Evolutionary conservation across 257 asterid genomes (phyloP), one percentile per base, ranked within the genome.

Genomic region (Anisodus tanguticus): DNA sequence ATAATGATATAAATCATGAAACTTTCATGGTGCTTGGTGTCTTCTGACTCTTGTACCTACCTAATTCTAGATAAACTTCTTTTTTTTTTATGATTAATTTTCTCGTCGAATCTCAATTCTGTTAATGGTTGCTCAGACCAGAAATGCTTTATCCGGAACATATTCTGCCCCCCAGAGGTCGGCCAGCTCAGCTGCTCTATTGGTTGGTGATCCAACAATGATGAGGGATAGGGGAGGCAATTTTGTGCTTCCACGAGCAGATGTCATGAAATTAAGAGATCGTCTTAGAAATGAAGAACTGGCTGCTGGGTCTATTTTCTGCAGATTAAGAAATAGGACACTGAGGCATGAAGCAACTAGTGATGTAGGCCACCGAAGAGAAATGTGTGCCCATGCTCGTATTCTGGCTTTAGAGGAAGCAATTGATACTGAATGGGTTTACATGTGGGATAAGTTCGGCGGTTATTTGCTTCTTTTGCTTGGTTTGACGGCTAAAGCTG

Each of bases 401-500:
- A 97, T 97, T 83, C 92, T 97, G 57, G 97, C 98, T 83, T 91
- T 97, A 83, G 99, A 95, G 89, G 99, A 97, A 90, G 98, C 99
- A 83, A 97, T 97, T 86, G 99, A 97, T 86, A 97, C 99, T 13
- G 99, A 97, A 80, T 97, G 99, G 99, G 99, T 97, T 62, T 97
- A 95, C 91, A 97, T 97, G 99, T 97, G 99, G 99, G 99, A 97
- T 90, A 95, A 92, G 90, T 97, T 97, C 83, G 99, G 99, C 81
- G 99, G 99, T 81, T 97, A 97, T 91, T 91, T 97, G 39, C 98
- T 97, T 89, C 97, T 97, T 87, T 88, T 97, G 93, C 98, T 97
- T 83, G 98, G 98, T 86, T 95, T 97, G 93, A 97, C 99, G 86
- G 97, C 99, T 85, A 93, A 93, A 91, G 99, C 99, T 41, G 99